Evolutionary conservation across 108 stramenopile genomes (phyloP).

Genomic region (Cyclotella baltica): DNA sequence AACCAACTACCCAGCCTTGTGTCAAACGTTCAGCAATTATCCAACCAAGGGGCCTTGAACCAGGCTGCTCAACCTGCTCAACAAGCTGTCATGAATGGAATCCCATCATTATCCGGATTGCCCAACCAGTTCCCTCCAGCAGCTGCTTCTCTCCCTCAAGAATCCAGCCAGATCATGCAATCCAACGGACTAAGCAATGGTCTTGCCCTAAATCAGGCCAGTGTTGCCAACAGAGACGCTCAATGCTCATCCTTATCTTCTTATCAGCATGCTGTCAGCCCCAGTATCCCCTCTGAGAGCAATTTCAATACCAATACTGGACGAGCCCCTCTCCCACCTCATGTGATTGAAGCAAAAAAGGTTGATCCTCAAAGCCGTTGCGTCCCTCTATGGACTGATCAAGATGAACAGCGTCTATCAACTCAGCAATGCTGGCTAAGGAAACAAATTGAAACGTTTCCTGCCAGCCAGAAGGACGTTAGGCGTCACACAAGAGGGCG

Average conservation of each 20-base stretch:
- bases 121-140: not conserved
- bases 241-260: not conserved
- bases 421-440: constrained; percentile 69
- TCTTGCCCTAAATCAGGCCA: not conserved
- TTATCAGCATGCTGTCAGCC: not conserved
- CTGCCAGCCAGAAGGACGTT: constrained; percentile 56
- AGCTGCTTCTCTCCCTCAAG: not conserved
- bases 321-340: constrained; percentile 5
- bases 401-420: constrained; percentile 57
- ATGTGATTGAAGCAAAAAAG: constrained; percentile 3
- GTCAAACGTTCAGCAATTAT: not conserved
- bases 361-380: constrained; percentile 12
- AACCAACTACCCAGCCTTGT: constrained; percentile 4
- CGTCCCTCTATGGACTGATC: constrained; percentile 21
- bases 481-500: constrained; percentile 58
- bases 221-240: not conserved
- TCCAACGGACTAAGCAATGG: too few species aligned
- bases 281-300: constrained; percentile 1
- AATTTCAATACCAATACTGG: constrained; percentile 1
- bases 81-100: not conserved
- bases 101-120: not conserved
- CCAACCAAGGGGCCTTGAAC: not conserved
- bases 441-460: constrained; percentile 67
- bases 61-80: not conserved
- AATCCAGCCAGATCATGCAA: not conserved